These are phyloP conservation scores for Geotrichum europaeum DNA, from an alignment of 1,139 yeast species.

Conservation along the genomic window DNA sequence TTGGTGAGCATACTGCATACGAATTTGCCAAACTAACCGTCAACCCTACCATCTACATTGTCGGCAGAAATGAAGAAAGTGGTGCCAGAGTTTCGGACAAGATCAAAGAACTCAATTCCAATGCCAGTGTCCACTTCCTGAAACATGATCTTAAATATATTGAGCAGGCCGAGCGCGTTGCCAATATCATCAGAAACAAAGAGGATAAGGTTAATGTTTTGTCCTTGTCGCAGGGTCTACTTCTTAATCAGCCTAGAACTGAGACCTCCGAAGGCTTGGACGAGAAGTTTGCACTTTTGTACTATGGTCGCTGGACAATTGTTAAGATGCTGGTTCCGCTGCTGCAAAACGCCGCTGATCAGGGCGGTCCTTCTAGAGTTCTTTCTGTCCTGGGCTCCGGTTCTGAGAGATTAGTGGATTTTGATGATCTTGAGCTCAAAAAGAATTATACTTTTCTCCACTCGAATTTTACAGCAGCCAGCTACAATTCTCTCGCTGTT, in stretches of 20 bases:
- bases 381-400: constrained; percentile 30
- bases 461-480: constrained; percentile 5
- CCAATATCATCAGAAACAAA: constrained; percentile 20
- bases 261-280: constrained; percentile 32
- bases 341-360: constrained; percentile 23
- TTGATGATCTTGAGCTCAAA: constrained; percentile 28
- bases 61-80: constrained; percentile 29
- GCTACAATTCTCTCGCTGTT: constrained; percentile 26
- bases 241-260: constrained; percentile 21
- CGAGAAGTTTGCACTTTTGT: constrained; percentile 26
- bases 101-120: constrained; percentile 25
- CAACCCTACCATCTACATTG: constrained; percentile 30
- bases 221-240: constrained; percentile 26
- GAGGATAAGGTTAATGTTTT: constrained; percentile 30
- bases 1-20: constrained; percentile 32
- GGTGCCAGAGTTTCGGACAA: constrained; percentile 24
- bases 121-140: constrained; percentile 26
- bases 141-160: constrained; percentile 26
- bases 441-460: constrained; percentile 18
- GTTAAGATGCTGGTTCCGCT: constrained; percentile 26
- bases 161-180: constrained; percentile 26
- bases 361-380: constrained; percentile 28
- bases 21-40: constrained; percentile 28
- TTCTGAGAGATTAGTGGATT: constrained; percentile 20
- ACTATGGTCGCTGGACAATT: constrained; percentile 30